Evolutionary conservation across 306 rosid genomes (phyloP).

Genomic region (Amphicarpaea edgeworthii): DNA sequence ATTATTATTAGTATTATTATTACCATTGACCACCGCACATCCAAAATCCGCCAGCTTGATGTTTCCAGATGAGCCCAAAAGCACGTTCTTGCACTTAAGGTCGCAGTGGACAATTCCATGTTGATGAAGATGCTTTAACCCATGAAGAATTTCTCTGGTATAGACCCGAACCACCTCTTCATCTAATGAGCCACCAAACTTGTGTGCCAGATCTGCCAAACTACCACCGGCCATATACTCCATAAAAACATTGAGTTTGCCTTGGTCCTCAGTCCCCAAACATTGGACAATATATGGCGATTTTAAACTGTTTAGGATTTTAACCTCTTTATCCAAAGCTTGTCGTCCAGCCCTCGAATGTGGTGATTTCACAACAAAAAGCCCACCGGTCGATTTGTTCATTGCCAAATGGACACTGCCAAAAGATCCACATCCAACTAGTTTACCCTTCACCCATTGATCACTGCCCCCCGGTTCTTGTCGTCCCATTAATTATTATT

Average conservation of each 20-base stretch:
- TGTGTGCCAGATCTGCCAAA: constrained; percentile 59
- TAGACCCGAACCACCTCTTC: constrained; percentile 67
- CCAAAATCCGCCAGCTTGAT: constrained; percentile 77
- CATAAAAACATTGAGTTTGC: constrained; percentile 57
- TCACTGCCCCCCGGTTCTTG: constrained; percentile 20
- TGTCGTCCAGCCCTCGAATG: constrained; percentile 40
- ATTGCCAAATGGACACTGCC: constrained; percentile 74
- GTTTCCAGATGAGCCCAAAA: constrained; percentile 62
- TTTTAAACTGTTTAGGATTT: constrained; percentile 49
- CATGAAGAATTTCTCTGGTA: constrained; percentile 61
- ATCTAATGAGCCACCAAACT: constrained; percentile 66
- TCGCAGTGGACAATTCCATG: constrained; percentile 67
- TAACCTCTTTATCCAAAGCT: constrained; percentile 57
- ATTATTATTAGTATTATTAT: no score
- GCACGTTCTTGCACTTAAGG: constrained; percentile 73
- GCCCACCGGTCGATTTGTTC: constrained; percentile 59
- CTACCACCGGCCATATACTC: constrained; percentile 77
- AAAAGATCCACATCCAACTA: constrained; percentile 68
- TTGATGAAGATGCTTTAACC: constrained; percentile 57
- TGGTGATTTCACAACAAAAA: constrained; percentile 70
- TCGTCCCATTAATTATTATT: no score
- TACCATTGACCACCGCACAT: no score
- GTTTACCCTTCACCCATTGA: constrained; percentile 72
- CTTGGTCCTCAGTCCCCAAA: constrained; percentile 53
- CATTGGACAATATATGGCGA: constrained; percentile 59